Conservation (phyloP, 1,139 yeast genomes). For the Entelexis sorbosivorans region DNA sequence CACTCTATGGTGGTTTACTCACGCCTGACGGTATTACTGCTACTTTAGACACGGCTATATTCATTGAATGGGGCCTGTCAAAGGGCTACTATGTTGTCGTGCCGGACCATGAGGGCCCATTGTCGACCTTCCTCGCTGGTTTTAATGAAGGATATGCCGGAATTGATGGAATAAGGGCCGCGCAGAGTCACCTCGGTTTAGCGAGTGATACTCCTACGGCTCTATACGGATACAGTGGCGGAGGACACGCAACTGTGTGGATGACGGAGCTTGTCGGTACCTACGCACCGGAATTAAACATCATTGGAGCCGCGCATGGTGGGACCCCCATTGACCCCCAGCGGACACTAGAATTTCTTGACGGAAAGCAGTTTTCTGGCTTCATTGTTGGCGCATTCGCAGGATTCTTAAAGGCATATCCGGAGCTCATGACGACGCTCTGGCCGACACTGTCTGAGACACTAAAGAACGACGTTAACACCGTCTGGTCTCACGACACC, state of each 20-base stretch:
- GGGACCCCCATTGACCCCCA: conserved; percentile 23
- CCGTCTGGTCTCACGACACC: conserved; percentile 1
- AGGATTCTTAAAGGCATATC: conserved; percentile 23
- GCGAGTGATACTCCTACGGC: conserved; percentile 5
- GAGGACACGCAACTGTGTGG: conserved; percentile 27
- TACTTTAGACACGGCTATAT: neutral
- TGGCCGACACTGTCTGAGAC: conserved; percentile 4
- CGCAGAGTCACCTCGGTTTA: neutral
- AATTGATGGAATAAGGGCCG: conserved; percentile 7
- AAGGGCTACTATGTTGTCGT: conserved; percentile 5
- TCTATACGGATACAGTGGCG: conserved; percentile 28
- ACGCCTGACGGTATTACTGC: neutral
- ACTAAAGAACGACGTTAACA: neutral
- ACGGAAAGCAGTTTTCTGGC: conserved; percentile 1
- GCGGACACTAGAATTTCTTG: conserved; percentile 22
- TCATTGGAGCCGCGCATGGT: conserved; percentile 25
- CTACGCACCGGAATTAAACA: conserved; percentile 27
- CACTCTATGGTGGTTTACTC: conserved; percentile 1
- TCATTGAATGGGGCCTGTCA: neutral
- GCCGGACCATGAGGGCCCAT: conserved; percentile 25
- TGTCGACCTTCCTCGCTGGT: conserved; percentile 1
- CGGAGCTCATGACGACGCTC: neutral
- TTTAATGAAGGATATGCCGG: conserved; percentile 6
- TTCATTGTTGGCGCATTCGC: conserved; percentile 14
- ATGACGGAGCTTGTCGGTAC: conserved; percentile 25